A percentile compares a stretch with the other conserved stretches of the same genome.
phyloP scores from a whole-genome alignment of 345 rosid species.

The Gossypium ekmanianum region DNA sequence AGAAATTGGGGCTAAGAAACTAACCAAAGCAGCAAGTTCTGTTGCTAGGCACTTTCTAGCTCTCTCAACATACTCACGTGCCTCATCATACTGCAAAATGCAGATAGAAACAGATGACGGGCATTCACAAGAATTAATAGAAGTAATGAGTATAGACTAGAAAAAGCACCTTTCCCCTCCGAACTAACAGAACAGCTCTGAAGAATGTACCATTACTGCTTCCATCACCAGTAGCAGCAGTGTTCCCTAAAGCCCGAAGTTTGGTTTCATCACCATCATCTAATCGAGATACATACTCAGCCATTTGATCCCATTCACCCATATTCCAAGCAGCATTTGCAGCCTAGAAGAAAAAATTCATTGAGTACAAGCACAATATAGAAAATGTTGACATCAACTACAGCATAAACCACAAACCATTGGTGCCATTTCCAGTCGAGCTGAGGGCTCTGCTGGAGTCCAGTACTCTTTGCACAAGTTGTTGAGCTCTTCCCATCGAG shows the following conservation, averaged over 20 bases:
- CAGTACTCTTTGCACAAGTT: slow-evolving; percentile 93
- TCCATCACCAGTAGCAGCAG: slow-evolving; percentile 87
- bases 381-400: slow-evolving; percentile 14
- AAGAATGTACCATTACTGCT: slow-evolving; percentile 93
- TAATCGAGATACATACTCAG: slow-evolving; percentile 87
- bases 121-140: not conserved
- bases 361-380: slow-evolving; percentile 10
- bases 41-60: slow-evolving; percentile 97
- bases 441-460: slow-evolving; percentile 96
- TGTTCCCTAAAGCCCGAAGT: slow-evolving; percentile 75
- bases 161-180: slow-evolving; percentile 60
- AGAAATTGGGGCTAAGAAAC: slow-evolving; percentile 23
- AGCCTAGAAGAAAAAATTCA: slow-evolving; percentile 48
- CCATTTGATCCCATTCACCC: slow-evolving; percentile 99
- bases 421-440: slow-evolving; percentile 98
- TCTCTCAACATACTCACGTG: slow-evolving; percentile 89
- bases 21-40: slow-evolving; percentile 98
- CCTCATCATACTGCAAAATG: slow-evolving; percentile 74
- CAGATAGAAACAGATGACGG: slow-evolving; percentile 9
- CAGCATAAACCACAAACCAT: slow-evolving; percentile 55
- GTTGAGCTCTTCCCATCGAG: slow-evolving; percentile 97
- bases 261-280: slow-evolving; percentile 96
- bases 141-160: not conserved
- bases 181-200: slow-evolving; percentile 90
- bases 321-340: slow-evolving; percentile 98